Percentiles rank a stretch among this genome's conserved stretches.
These are phyloP conservation scores for Oryza glaberrima DNA, from an alignment of 176 grass and related monocot genomes.

Conservation along the genomic window DNA sequence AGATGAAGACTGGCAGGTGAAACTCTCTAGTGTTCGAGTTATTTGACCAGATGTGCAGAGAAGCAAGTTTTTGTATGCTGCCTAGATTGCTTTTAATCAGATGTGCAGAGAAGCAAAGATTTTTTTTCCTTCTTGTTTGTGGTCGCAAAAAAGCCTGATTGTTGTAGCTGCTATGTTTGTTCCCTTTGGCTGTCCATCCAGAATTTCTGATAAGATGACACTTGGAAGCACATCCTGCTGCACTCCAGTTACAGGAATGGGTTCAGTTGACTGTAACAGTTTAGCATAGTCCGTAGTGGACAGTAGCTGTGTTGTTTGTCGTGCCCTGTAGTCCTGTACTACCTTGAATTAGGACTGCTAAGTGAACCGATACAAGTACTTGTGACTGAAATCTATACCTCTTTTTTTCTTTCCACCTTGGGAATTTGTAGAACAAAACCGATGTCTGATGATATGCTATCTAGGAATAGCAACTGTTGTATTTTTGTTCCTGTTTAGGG, in stretches of 20 bases:
- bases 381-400: too few species aligned
- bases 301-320: neutral
- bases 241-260: neutral
- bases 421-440: too few species aligned
- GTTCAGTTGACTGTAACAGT: neutral
- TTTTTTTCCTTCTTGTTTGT: neutral
- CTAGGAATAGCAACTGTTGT: too few species aligned
- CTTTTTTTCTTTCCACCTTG: too few species aligned
- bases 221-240: neutral
- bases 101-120: neutral
- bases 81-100: neutral
- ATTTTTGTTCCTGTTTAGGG: too few species aligned
- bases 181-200: neutral
- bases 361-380: neutral
- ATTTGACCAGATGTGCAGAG: neutral
- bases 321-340: conserved; percentile 14
- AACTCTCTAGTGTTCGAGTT: neutral
- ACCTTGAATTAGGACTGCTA: neutral
- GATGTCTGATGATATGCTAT: too few species aligned
- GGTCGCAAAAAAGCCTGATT: neutral
- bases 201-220: neutral
- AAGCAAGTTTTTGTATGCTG: neutral
- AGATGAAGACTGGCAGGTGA: neutral
- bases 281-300: neutral
- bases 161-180: neutral